These are phyloP conservation scores for Protomyces lactucae-debilis DNA, from an alignment of 1,139 yeast species.

Conservation along the genomic window DNA sequence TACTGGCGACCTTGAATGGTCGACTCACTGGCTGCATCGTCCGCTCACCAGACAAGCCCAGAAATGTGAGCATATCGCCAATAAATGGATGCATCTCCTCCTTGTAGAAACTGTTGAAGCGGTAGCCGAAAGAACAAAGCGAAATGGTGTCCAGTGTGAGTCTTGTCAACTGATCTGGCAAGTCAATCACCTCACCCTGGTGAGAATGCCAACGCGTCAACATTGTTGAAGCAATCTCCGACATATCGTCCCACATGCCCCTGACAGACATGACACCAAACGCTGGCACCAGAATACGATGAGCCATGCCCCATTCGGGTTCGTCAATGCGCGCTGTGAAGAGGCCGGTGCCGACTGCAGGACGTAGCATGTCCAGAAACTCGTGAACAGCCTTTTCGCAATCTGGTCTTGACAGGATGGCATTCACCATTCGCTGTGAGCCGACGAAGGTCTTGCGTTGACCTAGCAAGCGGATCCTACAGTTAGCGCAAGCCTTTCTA, in stretches of 20 bases:
- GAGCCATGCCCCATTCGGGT: conserved; percentile 28
- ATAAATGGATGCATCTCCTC: conserved; percentile 28
- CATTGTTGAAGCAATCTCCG: conserved; percentile 22
- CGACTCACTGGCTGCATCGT: conserved; percentile 8
- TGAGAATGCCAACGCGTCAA: conserved; percentile 21
- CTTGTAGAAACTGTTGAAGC: conserved; percentile 28
- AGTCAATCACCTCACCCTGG: conserved; percentile 15
- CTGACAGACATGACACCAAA: conserved; percentile 26
- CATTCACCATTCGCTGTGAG: conserved; percentile 6
- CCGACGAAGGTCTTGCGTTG: not conserved
- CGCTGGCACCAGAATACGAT: conserved; percentile 25
- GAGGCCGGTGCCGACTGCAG: conserved; percentile 11
- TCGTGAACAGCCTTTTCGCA: conserved; percentile 6
- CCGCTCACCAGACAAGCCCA: conserved; percentile 18
- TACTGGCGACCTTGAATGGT: conserved; percentile 10
- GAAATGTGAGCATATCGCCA: conserved; percentile 22
- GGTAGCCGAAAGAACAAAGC: conserved; percentile 25
- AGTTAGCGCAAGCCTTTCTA: not conserved
- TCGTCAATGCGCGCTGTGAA: conserved; percentile 17
- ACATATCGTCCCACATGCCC: conserved; percentile 25
- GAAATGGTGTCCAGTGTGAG: conserved; percentile 28
- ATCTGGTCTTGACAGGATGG: conserved; percentile 15
- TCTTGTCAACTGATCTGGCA: conserved; percentile 24
- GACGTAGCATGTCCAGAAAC: conserved; percentile 13
- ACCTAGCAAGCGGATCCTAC: not conserved